Conservation (phyloP, 257 asterid species). For the Gynochthodes officinalis region DNA sequence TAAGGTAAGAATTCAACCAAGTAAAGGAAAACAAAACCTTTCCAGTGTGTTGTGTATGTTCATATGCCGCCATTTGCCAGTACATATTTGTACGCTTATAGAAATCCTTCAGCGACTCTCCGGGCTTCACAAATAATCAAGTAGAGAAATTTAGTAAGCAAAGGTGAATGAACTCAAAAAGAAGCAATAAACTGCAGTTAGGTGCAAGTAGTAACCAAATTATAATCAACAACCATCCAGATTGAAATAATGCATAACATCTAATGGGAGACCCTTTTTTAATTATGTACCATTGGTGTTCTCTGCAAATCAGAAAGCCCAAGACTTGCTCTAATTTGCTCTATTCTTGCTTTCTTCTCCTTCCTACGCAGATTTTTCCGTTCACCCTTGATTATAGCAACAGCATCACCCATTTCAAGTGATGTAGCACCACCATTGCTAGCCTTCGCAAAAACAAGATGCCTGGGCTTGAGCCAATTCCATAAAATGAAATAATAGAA, state of each 20-base stretch:
- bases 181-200: neutral
- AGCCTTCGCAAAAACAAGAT: constrained; percentile 39
- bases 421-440: constrained; percentile 39
- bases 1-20: neutral
- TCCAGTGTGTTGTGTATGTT: constrained; percentile 98
- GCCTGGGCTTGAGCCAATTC: constrained; percentile 1
- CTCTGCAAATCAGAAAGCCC: constrained; percentile 99
- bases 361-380: constrained; percentile 78
- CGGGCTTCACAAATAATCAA: constrained; percentile 52
- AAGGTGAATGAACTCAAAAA: neutral
- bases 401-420: constrained; percentile 74
- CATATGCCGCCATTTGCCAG: constrained; percentile 99
- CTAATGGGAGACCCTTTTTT: too few relatives aligned
- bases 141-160: constrained; percentile 11
- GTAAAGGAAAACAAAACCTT: constrained; percentile 58
- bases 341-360: constrained; percentile 84
- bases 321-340: constrained; percentile 92
- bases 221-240: neutral
- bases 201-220: neutral
- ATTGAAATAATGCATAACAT: neutral
- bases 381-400: constrained; percentile 87
- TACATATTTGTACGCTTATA: constrained; percentile 88
- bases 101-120: constrained; percentile 89
- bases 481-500: neutral
- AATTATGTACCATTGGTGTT: constrained; percentile 69